phyloP scores from a whole-genome alignment of 1,284 basidiomycete genomes.

The Macrocybe sp. region DNA sequence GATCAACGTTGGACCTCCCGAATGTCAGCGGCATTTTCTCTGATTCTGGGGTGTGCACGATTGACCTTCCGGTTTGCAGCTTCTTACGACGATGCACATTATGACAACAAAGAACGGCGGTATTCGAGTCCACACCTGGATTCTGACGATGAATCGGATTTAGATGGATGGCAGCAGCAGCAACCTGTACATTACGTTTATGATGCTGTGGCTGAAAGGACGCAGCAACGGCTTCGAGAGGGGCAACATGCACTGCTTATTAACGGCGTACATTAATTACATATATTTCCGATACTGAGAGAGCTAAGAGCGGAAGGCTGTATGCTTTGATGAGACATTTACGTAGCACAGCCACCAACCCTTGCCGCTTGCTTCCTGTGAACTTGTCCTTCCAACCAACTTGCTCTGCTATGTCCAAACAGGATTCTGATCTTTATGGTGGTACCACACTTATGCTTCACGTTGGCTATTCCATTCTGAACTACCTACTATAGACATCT shows the following conservation, averaged over 20 bases:
- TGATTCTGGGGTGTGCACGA: neutral
- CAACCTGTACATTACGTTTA: constrained; percentile 68
- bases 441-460: constrained; percentile 18
- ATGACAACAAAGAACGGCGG: constrained; percentile 18
- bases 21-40: constrained; percentile 32
- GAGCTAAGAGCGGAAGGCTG: neutral
- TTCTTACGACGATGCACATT: constrained; percentile 23
- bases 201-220: constrained; percentile 76
- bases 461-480: constrained; percentile 1
- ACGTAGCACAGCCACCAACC: neutral
- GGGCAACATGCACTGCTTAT: constrained; percentile 21
- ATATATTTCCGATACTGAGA: constrained; percentile 21
- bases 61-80: constrained; percentile 10
- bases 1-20: constrained; percentile 43
- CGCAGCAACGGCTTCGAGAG: constrained; percentile 52
- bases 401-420: constrained; percentile 24
- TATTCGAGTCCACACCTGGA: constrained; percentile 25
- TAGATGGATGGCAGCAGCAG: constrained; percentile 28
- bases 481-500: constrained; percentile 28
- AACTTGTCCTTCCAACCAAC: neutral
- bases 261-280: constrained; percentile 29
- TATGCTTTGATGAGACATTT: constrained; percentile 1
- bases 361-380: neutral
- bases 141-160: constrained; percentile 28
- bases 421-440: constrained; percentile 36